Conservation (phyloP, 495 filamentous ascomycete genomes). For the Penicillium subrubescens region DNA sequence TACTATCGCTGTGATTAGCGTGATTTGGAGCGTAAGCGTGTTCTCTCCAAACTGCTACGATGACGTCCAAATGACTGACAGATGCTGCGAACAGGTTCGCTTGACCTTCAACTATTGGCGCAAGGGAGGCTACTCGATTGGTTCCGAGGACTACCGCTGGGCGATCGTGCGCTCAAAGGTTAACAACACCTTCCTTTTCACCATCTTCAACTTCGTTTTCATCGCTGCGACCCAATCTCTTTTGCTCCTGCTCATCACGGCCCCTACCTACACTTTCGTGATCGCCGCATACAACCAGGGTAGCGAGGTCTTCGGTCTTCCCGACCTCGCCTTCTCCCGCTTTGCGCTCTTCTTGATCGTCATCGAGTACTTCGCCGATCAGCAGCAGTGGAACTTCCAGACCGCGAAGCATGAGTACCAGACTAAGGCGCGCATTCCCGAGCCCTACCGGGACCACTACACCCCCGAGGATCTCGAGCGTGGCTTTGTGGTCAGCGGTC, state of each 20-base stretch:
- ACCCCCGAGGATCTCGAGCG: slow-evolving; percentile 80
- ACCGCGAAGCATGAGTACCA: slow-evolving; percentile 75
- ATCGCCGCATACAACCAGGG: slow-evolving; percentile 49
- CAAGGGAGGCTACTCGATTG: slow-evolving; percentile 85
- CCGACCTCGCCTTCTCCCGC: slow-evolving; percentile 70
- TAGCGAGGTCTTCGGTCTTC: slow-evolving; percentile 46
- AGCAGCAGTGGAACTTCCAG: slow-evolving; percentile 94
- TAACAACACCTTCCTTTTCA: slow-evolving; percentile 62
- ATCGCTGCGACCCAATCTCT: slow-evolving; percentile 85
- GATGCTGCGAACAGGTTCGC: slow-evolving; percentile 52
- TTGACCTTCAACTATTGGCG: slow-evolving; percentile 98
- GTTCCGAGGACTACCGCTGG: slow-evolving; percentile 96
- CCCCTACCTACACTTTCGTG: slow-evolving; percentile 82
- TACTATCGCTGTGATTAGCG: slow-evolving; percentile 68
- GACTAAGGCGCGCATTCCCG: slow-evolving; percentile 67
- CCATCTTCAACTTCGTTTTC: slow-evolving; percentile 84
- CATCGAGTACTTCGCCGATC: slow-evolving; percentile 80
- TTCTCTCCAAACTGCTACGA: background rate
- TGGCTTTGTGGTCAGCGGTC: slow-evolving; percentile 82
- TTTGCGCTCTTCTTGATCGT: slow-evolving; percentile 69
- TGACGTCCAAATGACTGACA: slow-evolving; percentile 11
- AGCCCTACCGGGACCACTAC: slow-evolving; percentile 41
- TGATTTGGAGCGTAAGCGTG: slow-evolving; percentile 77
- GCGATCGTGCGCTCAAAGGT: slow-evolving; percentile 53
- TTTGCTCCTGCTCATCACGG: slow-evolving; percentile 64